These are phyloP conservation scores for Intubia oerlemansii DNA, from an alignment of 2,329 filamentous ascomycete genomes.

Conservation along the genomic window DNA sequence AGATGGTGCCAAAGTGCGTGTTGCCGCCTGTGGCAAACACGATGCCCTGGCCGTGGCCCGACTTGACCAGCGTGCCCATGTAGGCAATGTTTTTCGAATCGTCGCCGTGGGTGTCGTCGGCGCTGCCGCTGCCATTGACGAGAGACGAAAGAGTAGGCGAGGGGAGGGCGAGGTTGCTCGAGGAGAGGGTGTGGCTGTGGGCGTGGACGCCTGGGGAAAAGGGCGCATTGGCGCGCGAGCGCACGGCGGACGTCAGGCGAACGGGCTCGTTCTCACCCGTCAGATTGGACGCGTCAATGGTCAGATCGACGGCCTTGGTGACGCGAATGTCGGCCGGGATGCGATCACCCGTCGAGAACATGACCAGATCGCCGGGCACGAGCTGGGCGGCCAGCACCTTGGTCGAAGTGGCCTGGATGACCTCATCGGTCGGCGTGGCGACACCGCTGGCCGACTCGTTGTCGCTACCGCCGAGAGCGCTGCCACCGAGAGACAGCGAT, in stretches of 20 bases:
- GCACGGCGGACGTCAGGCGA: conserved; percentile 47
- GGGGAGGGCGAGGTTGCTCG: conserved; percentile 15
- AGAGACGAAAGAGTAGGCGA: too few relatives aligned
- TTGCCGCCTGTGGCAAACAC: conserved; percentile 91
- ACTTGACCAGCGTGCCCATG: conserved; percentile 92
- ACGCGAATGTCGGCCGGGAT: conserved; percentile 94
- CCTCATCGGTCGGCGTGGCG: conserved; percentile 38
- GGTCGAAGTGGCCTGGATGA: conserved; percentile 50
- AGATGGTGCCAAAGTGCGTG: conserved; percentile 93
- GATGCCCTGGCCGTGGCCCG: conserved; percentile 83
- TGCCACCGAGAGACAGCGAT: background rate
- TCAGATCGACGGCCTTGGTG: conserved; percentile 70
- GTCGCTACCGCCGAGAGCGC: background rate
- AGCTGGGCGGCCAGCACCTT: conserved; percentile 76
- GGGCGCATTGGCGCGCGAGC: conserved; percentile 11
- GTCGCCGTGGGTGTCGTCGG: conserved; percentile 32
- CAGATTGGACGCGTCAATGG: conserved; percentile 90
- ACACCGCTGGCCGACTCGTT: conserved; percentile 15
- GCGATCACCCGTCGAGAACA: conserved; percentile 89
- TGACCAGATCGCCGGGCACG: conserved; percentile 77
- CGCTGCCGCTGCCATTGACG: background rate
- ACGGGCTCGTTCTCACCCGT: conserved; percentile 95
- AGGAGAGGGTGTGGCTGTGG: too few relatives aligned
- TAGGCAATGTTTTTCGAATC: conserved; percentile 84
- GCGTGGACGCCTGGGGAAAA: conserved; percentile 1